These are phyloP conservation scores for Saprolegnia diclina DNA, from an alignment of 352 stramenopile genomes.

Conservation along the genomic window DNA sequence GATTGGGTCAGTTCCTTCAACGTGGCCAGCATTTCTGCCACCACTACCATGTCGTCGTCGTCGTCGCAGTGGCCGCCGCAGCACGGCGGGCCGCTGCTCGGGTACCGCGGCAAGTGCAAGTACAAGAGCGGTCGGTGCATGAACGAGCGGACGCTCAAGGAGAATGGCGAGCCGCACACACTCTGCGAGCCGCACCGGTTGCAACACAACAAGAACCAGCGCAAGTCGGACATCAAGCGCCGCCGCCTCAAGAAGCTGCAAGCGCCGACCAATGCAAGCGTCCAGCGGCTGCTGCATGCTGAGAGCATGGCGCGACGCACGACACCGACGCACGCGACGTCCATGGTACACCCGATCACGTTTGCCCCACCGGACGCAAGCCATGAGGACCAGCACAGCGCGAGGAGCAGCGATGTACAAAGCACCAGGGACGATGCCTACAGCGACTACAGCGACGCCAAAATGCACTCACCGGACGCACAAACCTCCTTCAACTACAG, in stretches of 20 bases:
- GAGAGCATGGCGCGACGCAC: too few relatives aligned
- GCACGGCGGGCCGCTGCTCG: neutral
- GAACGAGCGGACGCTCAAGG: conserved; percentile 27
- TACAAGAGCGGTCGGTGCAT: conserved; percentile 26
- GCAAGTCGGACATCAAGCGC: conserved; percentile 28
- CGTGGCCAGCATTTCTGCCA: neutral
- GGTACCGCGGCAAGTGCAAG: conserved; percentile 27
- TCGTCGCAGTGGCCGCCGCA: neutral
- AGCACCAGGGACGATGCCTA: neutral
- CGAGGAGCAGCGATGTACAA: neutral
- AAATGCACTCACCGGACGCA: neutral
- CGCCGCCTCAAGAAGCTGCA: conserved; percentile 15
- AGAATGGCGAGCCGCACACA: conserved; percentile 27
- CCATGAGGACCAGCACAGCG: neutral
- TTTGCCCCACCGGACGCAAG: neutral
- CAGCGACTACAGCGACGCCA: neutral
- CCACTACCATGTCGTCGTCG: neutral
- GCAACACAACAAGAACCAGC: conserved; percentile 30
- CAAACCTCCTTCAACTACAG: neutral
- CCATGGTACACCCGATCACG: neutral
- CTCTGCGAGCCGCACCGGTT: conserved; percentile 25
- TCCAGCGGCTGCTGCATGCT: neutral
- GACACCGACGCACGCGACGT: neutral
- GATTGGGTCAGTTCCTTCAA: conserved; percentile 18
- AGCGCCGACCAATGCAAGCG: neutral